Evolutionary conservation across 805 yeast species (phyloP).

Genomic region (Blastobotrys chiropterorum): DNA sequence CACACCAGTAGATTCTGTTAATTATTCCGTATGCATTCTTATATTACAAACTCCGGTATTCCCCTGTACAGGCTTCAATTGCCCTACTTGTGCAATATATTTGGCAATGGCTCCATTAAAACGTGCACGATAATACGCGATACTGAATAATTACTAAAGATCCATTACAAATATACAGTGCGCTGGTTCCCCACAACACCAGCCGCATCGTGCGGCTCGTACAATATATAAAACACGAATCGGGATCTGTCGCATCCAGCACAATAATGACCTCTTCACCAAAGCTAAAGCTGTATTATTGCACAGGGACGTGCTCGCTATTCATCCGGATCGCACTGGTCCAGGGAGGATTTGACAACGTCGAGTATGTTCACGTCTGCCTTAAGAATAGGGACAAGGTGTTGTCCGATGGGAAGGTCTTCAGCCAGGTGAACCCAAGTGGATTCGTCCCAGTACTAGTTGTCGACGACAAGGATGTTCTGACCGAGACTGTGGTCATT

Average conservation of each 20-base stretch:
- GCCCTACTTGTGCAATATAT: too few relatives aligned
- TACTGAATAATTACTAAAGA: too few relatives aligned
- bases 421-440: constrained; percentile 8
- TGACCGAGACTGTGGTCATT: constrained; percentile 12
- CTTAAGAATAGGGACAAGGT: background rate
- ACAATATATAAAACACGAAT: background rate
- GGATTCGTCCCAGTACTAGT: constrained; percentile 15
- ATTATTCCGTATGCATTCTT: too few relatives aligned
- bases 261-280: background rate
- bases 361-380: background rate
- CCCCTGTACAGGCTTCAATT: too few relatives aligned
- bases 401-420: background rate
- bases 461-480: constrained; percentile 9
- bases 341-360: background rate
- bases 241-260: background rate
- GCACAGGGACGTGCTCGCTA: background rate
- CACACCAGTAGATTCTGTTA: too few relatives aligned
- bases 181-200: too few relatives aligned
- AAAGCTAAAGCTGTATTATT: background rate
- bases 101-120: too few relatives aligned
- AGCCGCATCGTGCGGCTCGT: too few relatives aligned
- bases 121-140: too few relatives aligned
- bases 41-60: too few relatives aligned
- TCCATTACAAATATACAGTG: too few relatives aligned
- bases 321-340: background rate